These are phyloP conservation scores for Alternaria triticimaculans DNA, from an alignment of 2,329 filamentous ascomycete species.

Conservation along the genomic window DNA sequence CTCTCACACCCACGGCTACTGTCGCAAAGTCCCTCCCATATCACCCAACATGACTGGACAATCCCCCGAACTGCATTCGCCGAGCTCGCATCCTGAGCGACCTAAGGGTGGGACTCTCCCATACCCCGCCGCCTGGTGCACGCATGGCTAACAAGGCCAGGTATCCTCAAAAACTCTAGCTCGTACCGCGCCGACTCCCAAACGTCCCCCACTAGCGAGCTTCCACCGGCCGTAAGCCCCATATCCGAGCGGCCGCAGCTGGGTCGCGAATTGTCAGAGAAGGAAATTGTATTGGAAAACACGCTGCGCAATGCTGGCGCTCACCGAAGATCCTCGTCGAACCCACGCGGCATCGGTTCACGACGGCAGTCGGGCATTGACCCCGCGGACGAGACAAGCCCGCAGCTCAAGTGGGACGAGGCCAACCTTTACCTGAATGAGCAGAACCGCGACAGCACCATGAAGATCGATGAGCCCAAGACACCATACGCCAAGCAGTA, in stretches of 20 bases:
- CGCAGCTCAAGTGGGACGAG: slow-evolving; percentile 96
- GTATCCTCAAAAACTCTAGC: slow-evolving; percentile 88
- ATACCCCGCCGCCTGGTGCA: slow-evolving; percentile 2
- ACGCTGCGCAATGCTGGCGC: slow-evolving; percentile 93
- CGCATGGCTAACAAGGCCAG: slow-evolving; percentile 56
- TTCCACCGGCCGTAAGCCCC: slow-evolving; percentile 42
- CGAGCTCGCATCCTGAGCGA: slow-evolving; percentile 49
- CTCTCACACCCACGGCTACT: slow-evolving; percentile 6
- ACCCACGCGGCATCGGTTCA: slow-evolving; percentile 69
- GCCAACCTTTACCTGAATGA: slow-evolving; percentile 97
- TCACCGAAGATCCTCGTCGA: slow-evolving; percentile 81
- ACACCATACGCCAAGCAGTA: slow-evolving; percentile 95
- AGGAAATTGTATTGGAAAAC: slow-evolving; percentile 92
- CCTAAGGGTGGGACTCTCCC: slow-evolving; percentile 49
- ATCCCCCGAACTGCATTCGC: slow-evolving; percentile 44
- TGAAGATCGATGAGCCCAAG: slow-evolving; percentile 99
- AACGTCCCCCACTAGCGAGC: slow-evolving; percentile 55
- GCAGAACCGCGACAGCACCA: slow-evolving; percentile 91
- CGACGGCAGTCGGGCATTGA: slow-evolving; percentile 71
- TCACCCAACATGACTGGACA: slow-evolving; percentile 37
- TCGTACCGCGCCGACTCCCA: slow-evolving; percentile 65
- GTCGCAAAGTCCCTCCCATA: slow-evolving; percentile 14
- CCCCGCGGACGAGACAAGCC: slow-evolving; percentile 65
- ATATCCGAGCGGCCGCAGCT: slow-evolving; percentile 50
- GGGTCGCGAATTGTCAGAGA: slow-evolving; percentile 68